These are phyloP conservation scores for Xylariales sp. DNA, from an alignment of 2,329 filamentous ascomycete genomes.

Conservation along the genomic window DNA sequence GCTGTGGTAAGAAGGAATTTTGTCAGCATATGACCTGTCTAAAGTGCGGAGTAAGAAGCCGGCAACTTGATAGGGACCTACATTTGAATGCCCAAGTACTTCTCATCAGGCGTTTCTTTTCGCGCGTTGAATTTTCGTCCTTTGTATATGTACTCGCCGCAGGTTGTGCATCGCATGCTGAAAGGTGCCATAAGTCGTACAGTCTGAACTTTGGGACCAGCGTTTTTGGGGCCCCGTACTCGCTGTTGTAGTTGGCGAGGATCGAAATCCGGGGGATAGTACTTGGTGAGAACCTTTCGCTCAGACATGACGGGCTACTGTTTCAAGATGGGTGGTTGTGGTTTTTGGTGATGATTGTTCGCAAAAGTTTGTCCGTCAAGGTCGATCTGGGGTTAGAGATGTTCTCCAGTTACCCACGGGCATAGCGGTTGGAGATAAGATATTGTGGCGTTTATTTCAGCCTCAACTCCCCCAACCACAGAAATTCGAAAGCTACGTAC, in stretches of 20 bases:
- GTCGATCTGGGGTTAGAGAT: no score
- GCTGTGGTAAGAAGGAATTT: not conserved
- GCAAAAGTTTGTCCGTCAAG: not conserved
- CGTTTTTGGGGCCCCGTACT: slow-evolving; percentile 62
- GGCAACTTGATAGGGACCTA: no score
- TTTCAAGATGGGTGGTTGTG: no score
- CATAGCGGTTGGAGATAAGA: no score
- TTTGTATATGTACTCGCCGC: slow-evolving; percentile 78
- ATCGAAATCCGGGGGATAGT: slow-evolving; percentile 80
- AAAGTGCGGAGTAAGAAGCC: no score
- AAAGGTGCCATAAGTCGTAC: slow-evolving; percentile 91
- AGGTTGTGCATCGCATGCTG: slow-evolving; percentile 42
- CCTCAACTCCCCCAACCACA: no score
- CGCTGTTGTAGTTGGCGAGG: slow-evolving; percentile 74
- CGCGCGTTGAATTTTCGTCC: slow-evolving; percentile 93
- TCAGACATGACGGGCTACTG: slow-evolving; percentile 40
- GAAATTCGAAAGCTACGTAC: no score
- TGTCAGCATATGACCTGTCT: no score
- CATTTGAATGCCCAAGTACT: slow-evolving; percentile 83
- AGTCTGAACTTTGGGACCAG: slow-evolving; percentile 76
- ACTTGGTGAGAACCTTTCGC: slow-evolving; percentile 40
- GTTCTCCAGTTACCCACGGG: no score
- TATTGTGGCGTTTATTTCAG: no score
- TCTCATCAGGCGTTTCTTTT: slow-evolving; percentile 85
- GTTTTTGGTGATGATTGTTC: no score